phyloP scores from a whole-genome alignment of 768 basidiomycete genomes.

The Tephrocybe rancida region DNA sequence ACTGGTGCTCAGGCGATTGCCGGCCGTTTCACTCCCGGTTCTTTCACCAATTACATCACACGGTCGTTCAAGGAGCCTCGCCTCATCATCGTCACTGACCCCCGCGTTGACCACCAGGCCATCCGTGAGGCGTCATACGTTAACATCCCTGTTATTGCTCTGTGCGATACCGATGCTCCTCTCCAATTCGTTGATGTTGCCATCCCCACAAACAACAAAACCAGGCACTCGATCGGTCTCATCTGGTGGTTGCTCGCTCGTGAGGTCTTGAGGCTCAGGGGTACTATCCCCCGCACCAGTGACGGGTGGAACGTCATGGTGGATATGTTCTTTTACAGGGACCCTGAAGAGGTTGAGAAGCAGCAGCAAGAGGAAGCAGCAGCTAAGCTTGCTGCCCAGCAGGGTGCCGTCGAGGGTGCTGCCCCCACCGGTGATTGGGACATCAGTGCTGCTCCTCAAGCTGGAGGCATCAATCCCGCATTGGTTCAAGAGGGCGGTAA shows the following conservation, averaged over 20 bases:
- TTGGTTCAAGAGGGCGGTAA: constrained; percentile 64
- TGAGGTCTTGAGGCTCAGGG: constrained; percentile 94
- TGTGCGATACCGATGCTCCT: constrained; percentile 98
- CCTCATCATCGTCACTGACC: constrained; percentile 97
- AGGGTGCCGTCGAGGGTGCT: constrained; percentile 45
- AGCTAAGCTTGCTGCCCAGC: constrained; percentile 74
- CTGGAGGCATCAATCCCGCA: constrained; percentile 77
- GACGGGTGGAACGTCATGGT: constrained; percentile 99
- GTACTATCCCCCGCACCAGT: constrained; percentile 86
- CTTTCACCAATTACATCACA: constrained; percentile 99
- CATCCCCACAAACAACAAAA: constrained; percentile 99
- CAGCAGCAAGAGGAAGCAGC: constrained; percentile 94
- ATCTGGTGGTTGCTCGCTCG: constrained; percentile 98
- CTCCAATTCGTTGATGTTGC: constrained; percentile 98
- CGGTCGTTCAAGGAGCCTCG: constrained; percentile 99
- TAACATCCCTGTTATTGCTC: constrained; percentile 99
- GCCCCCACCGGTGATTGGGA: constrained; percentile 73
- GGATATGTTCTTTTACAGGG: constrained; percentile 99
- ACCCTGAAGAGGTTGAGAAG: constrained; percentile 98
- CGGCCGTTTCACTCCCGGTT: constrained; percentile 98
- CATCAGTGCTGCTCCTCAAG: constrained; percentile 63
- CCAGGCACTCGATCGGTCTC: constrained; percentile 94
- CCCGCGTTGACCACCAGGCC: constrained; percentile 99
- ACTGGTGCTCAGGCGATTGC: constrained; percentile 99
- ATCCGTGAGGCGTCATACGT: constrained; percentile 99